Evolutionary conservation across 345 rosid species (phyloP).

Genomic region (Arabis hirsuta): DNA sequence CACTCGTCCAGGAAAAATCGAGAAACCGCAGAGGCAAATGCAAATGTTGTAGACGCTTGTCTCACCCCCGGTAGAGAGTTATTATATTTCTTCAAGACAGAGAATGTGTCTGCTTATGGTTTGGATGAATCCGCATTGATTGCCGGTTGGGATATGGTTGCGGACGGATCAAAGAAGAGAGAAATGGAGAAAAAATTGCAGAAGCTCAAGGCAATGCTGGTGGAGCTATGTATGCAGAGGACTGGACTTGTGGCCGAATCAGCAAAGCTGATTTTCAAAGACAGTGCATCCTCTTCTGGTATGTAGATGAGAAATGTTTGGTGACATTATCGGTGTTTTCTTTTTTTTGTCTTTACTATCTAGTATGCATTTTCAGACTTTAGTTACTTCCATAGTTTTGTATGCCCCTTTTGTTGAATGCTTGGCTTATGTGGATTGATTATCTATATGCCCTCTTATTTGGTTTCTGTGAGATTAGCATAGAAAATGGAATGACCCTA

Average conservation of each 20-base stretch:
- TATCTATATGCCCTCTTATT: not conserved
- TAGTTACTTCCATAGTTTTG: not conserved
- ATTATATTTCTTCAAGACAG: slow-evolving; percentile 23
- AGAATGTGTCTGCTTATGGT: slow-evolving; percentile 16
- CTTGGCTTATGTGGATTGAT: slow-evolving; percentile 20
- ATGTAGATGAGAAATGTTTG: too few species aligned
- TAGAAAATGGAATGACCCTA: not conserved
- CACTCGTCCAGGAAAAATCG: slow-evolving; percentile 8
- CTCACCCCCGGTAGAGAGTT: slow-evolving; percentile 27
- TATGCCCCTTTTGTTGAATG: slow-evolving; percentile 27
- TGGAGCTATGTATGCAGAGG: slow-evolving; percentile 47
- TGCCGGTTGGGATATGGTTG: slow-evolving; percentile 36
- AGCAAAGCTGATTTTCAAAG: slow-evolving; percentile 46
- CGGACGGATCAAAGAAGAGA: slow-evolving; percentile 42
- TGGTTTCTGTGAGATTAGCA: not conserved
- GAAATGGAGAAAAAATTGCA: slow-evolving; percentile 48
- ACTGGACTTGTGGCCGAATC: slow-evolving; percentile 36
- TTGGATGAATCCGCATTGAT: slow-evolving; percentile 42
- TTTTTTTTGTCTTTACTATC: too few species aligned
- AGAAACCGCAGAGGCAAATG: not conserved
- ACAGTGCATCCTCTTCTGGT: slow-evolving; percentile 14
- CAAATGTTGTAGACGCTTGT: not conserved
- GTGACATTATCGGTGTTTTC: too few species aligned
- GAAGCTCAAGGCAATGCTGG: slow-evolving; percentile 42
- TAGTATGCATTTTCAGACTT: too few species aligned